Base-by-base conservation (phyloP, 805 yeast genomes). In the Saturnispora silvae region DNA sequence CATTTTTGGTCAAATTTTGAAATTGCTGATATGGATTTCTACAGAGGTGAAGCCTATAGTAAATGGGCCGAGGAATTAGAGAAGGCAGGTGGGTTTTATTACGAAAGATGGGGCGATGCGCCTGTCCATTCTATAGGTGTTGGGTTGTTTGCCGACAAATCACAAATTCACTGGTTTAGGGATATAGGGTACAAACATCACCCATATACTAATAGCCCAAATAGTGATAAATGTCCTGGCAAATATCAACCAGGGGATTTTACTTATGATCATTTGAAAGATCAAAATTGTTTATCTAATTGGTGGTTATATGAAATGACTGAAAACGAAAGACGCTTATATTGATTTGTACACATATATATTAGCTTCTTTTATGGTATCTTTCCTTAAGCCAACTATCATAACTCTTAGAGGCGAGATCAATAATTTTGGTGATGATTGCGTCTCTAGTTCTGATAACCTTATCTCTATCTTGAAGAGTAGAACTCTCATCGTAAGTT, bases 51-150 rank as follows among this genome's bases (percentile, higher is more conserved):
- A 37, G 73, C 85, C 1, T 85, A 84, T 51, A 61, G 65, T 27
- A 57, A 59, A 10, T 84, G 81, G 74, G 72, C 78, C 49, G 60
- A 77, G 23, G 60, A 64, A 49, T 59, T 85, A 28, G 95, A 84
- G 40, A 43, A 64, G 3, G 57, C 76, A 1, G 92, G 94, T 15
- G 89, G 89, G 4, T 84, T 84, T 50, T 85, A 82, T 55, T 85
- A 85, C 50, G 95, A 86, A 55, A 60, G 95, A 40, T 84, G 95
- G 95, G 95, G 95, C 3, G 95, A 84, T 61, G 95, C 94, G 0
- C 95, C 95, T 0, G 92, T 84, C 1, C 92, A 83, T 53, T 74
- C 86, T 3, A 50, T 85, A 31, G 95, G 89, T 0, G 57, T 83
- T 25, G 72, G 75, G 6, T 52, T 83, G 35, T 81, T 85, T 52